Percentiles rank a stretch among this genome's conserved stretches.
Conservation (phyloP, 345 rosid species). For the Sisymbrium irio region DNA sequence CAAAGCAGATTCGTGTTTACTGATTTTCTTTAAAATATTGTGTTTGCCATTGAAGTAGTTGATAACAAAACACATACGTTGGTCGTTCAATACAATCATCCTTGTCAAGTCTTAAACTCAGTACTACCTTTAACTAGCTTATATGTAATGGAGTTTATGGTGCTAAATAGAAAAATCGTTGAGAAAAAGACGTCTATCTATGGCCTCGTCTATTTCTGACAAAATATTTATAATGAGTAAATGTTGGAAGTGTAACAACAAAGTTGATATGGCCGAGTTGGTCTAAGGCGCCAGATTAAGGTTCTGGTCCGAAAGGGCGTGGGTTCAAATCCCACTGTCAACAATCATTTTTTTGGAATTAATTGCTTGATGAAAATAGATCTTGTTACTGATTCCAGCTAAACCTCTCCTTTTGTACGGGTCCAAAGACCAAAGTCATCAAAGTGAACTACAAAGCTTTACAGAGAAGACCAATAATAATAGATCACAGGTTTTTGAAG, state of each 20-base stretch:
- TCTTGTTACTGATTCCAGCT: neutral
- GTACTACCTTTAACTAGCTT: neutral
- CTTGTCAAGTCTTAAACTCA: neutral
- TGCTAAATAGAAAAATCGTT: neutral
- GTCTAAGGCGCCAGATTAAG: constrained; percentile 99
- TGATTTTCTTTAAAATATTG: neutral
- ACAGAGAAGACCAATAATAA: neutral
- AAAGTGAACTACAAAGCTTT: neutral
- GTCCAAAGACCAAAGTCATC: neutral
- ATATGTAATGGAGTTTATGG: neutral
- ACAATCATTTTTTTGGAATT: constrained; percentile 22
- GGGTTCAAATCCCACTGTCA: constrained; percentile 98
- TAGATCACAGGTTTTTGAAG: neutral
- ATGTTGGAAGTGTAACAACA: no score
- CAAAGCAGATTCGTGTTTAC: neutral
- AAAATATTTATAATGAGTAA: no score
- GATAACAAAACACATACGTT: neutral
- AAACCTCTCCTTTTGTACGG: neutral
- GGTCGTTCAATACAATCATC: neutral
- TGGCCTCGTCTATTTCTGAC: neutral
- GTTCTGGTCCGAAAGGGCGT: constrained; percentile 99
- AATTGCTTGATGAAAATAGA: neutral
- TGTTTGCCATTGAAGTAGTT: neutral
- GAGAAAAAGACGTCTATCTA: no score
- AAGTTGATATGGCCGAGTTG: constrained; percentile 97